Percentiles rank a stretch among this genome's conserved stretches.
These are phyloP conservation scores for Aristolochia fimbriata DNA, from an alignment of 164 flowering plant species.

Conservation along the genomic window DNA sequence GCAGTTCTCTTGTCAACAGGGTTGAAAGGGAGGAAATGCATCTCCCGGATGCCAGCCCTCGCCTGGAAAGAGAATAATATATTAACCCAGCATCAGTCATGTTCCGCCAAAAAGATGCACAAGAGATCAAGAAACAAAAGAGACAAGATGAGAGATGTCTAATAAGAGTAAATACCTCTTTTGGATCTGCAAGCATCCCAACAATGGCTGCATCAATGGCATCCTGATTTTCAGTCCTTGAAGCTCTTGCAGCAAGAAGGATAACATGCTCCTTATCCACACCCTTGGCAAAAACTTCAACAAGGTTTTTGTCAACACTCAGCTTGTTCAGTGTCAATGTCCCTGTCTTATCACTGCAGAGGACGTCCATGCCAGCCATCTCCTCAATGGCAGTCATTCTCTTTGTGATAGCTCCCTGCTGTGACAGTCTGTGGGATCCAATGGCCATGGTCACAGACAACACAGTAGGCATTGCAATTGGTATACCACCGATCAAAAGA, in stretches of 20 bases:
- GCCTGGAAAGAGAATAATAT: slow-evolving; percentile 13
- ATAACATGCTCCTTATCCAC: slow-evolving; percentile 31
- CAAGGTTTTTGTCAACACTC: slow-evolving; percentile 28
- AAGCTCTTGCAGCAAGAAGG: slow-evolving; percentile 36
- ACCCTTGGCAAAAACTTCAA: slow-evolving; percentile 31
- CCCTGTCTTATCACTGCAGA: slow-evolving; percentile 37
- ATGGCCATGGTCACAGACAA: slow-evolving; percentile 84
- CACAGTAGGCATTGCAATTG: slow-evolving; percentile 84
- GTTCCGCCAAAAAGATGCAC: too few relatives aligned
- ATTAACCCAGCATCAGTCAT: too few relatives aligned
- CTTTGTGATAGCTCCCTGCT: slow-evolving; percentile 78
- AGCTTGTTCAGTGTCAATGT: slow-evolving; percentile 34
- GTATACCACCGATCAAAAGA: slow-evolving; percentile 80
- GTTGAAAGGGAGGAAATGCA: slow-evolving; percentile 35
- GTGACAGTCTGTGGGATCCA: slow-evolving; percentile 74
- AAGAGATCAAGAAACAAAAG: not conserved
- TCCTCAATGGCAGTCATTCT: slow-evolving; percentile 92
- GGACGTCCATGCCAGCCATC: slow-evolving; percentile 79
- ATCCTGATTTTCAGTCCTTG: slow-evolving; percentile 35
- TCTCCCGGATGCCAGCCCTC: slow-evolving; percentile 27
- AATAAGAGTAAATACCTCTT: slow-evolving; percentile 21
- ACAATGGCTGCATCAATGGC: slow-evolving; percentile 41
- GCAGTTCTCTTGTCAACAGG: slow-evolving; percentile 42
- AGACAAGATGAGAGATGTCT: not conserved
- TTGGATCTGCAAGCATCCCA: slow-evolving; percentile 36